Conservation (phyloP, 202 grass and related monocot species). For the Cymbopogon flexuosus region DNA sequence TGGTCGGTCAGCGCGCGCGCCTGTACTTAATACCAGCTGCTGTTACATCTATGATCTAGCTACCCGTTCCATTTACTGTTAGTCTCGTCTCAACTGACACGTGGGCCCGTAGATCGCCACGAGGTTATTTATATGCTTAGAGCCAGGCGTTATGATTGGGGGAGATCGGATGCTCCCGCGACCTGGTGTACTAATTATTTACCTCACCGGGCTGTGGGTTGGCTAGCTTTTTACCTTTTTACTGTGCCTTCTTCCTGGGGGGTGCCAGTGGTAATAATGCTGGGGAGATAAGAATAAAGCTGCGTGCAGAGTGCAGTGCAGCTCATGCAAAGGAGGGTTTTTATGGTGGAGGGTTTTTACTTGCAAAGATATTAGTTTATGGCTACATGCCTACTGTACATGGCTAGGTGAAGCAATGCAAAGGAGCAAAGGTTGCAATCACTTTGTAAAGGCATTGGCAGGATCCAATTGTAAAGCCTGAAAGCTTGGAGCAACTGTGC, state of each 20-base stretch:
- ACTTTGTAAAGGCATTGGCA: conserved; percentile 30
- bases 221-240: conserved; percentile 27
- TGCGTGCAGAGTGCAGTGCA: conserved; percentile 10
- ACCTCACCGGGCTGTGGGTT: background rate
- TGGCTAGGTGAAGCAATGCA: background rate
- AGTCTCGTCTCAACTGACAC: conserved; percentile 15
- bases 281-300: conserved; percentile 25
- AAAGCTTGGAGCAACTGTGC: conserved; percentile 23
- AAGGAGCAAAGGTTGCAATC: conserved; percentile 29
- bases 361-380: background rate
- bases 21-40: conserved; percentile 15
- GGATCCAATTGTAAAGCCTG: conserved; percentile 41
- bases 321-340: background rate
- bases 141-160: conserved; percentile 40
- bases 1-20: conserved; percentile 17
- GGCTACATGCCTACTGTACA: background rate
- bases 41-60: conserved; percentile 24
- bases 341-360: background rate
- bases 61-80: conserved; percentile 28
- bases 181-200: conserved; percentile 39
- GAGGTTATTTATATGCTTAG: conserved; percentile 4
- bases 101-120: background rate
- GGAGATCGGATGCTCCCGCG: conserved; percentile 1
- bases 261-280: conserved; percentile 37
- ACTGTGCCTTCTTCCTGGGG: background rate